Conservation (phyloP, 1,139 yeast genomes). For the Suhomyces bribrorum region DNA sequence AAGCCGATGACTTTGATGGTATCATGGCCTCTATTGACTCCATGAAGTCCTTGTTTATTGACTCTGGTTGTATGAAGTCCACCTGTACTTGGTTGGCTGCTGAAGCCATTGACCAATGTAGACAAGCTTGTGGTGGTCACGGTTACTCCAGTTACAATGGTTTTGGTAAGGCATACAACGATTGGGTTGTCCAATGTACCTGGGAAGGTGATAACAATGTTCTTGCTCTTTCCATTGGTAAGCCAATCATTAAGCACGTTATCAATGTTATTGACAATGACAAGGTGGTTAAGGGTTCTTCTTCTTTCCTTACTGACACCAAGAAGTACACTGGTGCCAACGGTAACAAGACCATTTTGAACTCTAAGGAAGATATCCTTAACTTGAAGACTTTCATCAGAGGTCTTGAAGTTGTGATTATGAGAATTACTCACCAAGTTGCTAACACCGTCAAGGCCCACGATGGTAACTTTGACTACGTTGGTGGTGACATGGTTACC, state of each 20-base stretch:
- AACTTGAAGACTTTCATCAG: conserved; percentile 35
- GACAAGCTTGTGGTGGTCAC: conserved; percentile 57
- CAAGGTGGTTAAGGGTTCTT: conserved; percentile 39
- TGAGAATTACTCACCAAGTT: conserved; percentile 49
- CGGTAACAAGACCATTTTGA: conserved; percentile 29
- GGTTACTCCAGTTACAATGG: conserved; percentile 52
- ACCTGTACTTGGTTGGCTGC: conserved; percentile 53
- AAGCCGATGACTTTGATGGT: conserved; percentile 33
- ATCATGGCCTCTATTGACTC: conserved; percentile 41
- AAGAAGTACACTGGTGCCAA: conserved; percentile 24
- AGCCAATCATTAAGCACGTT: conserved; percentile 44
- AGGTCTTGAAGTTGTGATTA: conserved; percentile 46
- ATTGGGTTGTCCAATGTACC: conserved; percentile 54
- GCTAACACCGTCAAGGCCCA: conserved; percentile 44
- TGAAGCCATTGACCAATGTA: conserved; percentile 46
- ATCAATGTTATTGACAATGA: conserved; percentile 33
- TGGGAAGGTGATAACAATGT: conserved; percentile 58
- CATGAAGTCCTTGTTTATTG: conserved; percentile 48
- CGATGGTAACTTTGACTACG: conserved; percentile 53
- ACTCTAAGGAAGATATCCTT: conserved; percentile 29
- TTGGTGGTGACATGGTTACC: conserved; percentile 59
- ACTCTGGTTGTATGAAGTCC: conserved; percentile 50
- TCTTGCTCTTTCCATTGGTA: conserved; percentile 49
- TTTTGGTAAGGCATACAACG: conserved; percentile 50
- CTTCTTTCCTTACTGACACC: conserved; percentile 42